A percentile compares a stretch with the other conserved stretches of the same genome.
Evolutionary conservation across 805 yeast species (phyloP).

Genomic region (Cyberlindnera mycetangii): DNA sequence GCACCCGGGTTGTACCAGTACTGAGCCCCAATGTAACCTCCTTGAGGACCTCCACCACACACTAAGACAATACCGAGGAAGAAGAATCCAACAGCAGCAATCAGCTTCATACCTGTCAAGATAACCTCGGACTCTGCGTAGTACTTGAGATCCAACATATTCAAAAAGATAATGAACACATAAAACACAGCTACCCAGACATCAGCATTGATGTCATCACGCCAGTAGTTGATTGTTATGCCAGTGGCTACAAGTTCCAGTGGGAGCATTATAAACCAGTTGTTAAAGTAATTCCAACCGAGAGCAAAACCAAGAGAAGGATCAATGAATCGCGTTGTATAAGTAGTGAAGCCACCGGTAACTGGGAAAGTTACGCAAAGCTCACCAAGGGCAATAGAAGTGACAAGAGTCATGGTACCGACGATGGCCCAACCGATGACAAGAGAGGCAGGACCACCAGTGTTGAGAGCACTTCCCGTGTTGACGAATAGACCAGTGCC

Average conservation of each 20-base stretch:
- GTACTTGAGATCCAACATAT: not conserved
- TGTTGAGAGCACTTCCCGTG: not conserved
- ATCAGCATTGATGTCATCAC: not conserved
- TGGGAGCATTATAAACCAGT: too few species aligned
- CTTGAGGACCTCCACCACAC: not conserved
- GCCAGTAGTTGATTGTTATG: not conserved
- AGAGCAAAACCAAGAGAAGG: not conserved
- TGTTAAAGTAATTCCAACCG: not conserved
- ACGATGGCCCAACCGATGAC: not conserved
- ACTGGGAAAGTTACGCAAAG: not conserved
- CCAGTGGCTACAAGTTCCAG: not conserved
- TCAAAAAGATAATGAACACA: not conserved
- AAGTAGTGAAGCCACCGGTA: not conserved
- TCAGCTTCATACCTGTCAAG: not conserved
- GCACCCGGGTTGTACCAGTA: not conserved
- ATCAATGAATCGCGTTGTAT: not conserved
- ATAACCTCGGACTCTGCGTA: not conserved
- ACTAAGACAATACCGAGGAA: not conserved
- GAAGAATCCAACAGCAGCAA: not conserved
- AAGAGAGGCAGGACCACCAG: not conserved
- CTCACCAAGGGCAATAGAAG: not conserved
- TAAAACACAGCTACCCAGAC: not conserved
- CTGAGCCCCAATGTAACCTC: not conserved
- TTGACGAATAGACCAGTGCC: not conserved
- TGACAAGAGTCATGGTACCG: not conserved